Evolutionary conservation across 306 rosid species (phyloP).

Genomic region (Cicer cuneatum): DNA sequence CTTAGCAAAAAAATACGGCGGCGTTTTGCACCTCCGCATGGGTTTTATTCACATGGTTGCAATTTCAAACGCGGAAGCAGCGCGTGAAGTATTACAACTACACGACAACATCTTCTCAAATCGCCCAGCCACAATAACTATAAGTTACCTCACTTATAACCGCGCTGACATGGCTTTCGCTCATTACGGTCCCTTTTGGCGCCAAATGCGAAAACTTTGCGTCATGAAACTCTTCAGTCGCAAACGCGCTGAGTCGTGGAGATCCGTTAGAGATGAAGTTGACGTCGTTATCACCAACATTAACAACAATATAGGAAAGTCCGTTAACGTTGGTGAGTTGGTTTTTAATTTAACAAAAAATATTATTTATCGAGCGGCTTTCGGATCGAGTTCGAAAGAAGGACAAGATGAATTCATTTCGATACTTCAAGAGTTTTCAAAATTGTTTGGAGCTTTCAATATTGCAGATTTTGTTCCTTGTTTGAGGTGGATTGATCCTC

Average conservation of each 20-base stretch:
- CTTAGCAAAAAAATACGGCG: slow-evolving; percentile 69
- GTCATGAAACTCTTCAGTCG: slow-evolving; percentile 80
- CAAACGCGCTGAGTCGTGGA: slow-evolving; percentile 73
- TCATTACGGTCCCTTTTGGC: slow-evolving; percentile 87
- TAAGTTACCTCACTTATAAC: slow-evolving; percentile 70
- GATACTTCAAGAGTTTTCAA: slow-evolving; percentile 77
- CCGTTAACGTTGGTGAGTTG: slow-evolving; percentile 66
- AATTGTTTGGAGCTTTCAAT: slow-evolving; percentile 74
- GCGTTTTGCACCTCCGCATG: slow-evolving; percentile 67
- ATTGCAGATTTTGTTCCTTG: slow-evolving; percentile 69
- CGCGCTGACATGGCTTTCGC: slow-evolving; percentile 92
- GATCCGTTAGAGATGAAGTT: slow-evolving; percentile 72
- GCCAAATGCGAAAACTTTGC: slow-evolving; percentile 82
- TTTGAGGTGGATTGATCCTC: slow-evolving; percentile 71
- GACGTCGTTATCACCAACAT: slow-evolving; percentile 41
- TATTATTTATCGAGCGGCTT: slow-evolving; percentile 69
- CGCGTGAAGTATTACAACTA: slow-evolving; percentile 71
- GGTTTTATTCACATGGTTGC: slow-evolving; percentile 76
- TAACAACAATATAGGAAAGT: slow-evolving; percentile 15
- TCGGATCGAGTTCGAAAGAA: slow-evolving; percentile 55
- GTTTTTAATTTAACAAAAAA: slow-evolving; percentile 64
- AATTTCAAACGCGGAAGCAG: slow-evolving; percentile 63
- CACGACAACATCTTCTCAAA: slow-evolving; percentile 78
- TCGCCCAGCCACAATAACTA: slow-evolving; percentile 77
- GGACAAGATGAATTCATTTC: slow-evolving; percentile 74